Evolutionary conservation across 768 basidiomycete genomes (phyloP), one percentile per base, ranked within the genome.

Genomic region (Tephrocybe sp.): DNA sequence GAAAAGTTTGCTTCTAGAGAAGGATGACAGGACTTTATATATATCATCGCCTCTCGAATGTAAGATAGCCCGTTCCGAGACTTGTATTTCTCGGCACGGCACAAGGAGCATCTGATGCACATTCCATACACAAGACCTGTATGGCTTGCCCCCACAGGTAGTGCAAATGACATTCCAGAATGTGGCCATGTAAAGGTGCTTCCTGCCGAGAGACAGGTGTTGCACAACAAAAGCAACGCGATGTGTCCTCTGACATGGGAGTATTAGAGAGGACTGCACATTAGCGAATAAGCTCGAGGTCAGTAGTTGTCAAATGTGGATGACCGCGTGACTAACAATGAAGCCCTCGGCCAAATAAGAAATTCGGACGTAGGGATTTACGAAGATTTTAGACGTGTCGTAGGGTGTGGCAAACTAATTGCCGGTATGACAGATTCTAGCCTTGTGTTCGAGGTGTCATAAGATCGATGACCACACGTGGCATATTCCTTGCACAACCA

Each of bases 11-110:
- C 51, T 49, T 12, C 7, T 23, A 13, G 23, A 22, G 45, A 14
- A 14, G 2, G 39, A 42, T n/a, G 2, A 44, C 30, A 14, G 47
- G 20, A 6, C 43, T 39, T 48, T 56, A 53, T 47, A 51, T 56
- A 50, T 19, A 38, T n/a, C 26, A n/a, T n/a, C 39, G 20, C 17
- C 14, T 39, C 26, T 13, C 16, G 23, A 39, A 49, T 35, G 26
- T 26, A 26, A 4, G 7, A 26, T n/a, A 26, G 26, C 51, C 50
- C 38, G 38, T 22, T 19, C 32, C 34, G 30, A 32, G 2, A 20
- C 16, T n/a, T 19, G 39, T 32, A n/a, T 10, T 13, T 10, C 11
- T 20, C 4, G 26, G 38, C 19, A 32, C 38, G 16, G 42, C 36
- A 45, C 17, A n/a, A 7, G 35, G 43, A 17, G 23, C 42, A 51